phyloP scores from a whole-genome alignment of 768 basidiomycete species.

The Pleurotus platypus region DNA sequence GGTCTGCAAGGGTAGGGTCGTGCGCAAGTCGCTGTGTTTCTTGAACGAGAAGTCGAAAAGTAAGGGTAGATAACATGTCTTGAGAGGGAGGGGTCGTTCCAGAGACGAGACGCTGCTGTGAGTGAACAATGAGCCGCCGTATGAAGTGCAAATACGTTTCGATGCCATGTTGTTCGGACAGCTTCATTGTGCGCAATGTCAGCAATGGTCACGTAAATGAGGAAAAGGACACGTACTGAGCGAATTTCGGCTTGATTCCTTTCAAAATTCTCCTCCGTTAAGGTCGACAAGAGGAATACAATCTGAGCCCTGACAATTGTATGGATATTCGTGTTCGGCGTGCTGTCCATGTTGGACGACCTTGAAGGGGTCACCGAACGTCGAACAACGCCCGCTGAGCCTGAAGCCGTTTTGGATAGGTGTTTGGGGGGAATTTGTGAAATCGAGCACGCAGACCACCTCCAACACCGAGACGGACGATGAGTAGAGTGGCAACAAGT shows the following conservation, averaged over 20 bases:
- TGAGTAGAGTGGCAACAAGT: constrained; percentile 36
- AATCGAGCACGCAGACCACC: constrained; percentile 35
- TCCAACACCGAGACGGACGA: constrained; percentile 38
- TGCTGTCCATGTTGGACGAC: constrained; percentile 86
- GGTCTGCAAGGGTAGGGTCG: constrained; percentile 86
- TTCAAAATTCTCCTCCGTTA: constrained; percentile 96
- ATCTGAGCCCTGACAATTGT: constrained; percentile 97
- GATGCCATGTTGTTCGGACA: constrained; percentile 94
- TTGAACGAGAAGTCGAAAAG: constrained; percentile 82
- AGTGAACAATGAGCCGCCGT: constrained; percentile 89
- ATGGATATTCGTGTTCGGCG: constrained; percentile 82
- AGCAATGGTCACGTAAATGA: neutral
- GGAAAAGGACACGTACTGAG: constrained; percentile 57
- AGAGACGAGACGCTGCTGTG: constrained; percentile 65
- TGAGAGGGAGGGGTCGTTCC: constrained; percentile 59
- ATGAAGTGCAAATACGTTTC: constrained; percentile 98
- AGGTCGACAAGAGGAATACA: constrained; percentile 92
- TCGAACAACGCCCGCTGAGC: constrained; percentile 64
- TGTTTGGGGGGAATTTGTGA: constrained; percentile 35
- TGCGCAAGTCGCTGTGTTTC: constrained; percentile 87
- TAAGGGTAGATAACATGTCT: constrained; percentile 73
- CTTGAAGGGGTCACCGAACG: constrained; percentile 75
- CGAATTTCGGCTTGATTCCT: constrained; percentile 93
- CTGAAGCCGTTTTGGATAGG: constrained; percentile 66
- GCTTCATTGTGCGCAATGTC: constrained; percentile 41